phyloP scores from a whole-genome alignment of 768 basidiomycete species.

The Suillus subaureus region DNA sequence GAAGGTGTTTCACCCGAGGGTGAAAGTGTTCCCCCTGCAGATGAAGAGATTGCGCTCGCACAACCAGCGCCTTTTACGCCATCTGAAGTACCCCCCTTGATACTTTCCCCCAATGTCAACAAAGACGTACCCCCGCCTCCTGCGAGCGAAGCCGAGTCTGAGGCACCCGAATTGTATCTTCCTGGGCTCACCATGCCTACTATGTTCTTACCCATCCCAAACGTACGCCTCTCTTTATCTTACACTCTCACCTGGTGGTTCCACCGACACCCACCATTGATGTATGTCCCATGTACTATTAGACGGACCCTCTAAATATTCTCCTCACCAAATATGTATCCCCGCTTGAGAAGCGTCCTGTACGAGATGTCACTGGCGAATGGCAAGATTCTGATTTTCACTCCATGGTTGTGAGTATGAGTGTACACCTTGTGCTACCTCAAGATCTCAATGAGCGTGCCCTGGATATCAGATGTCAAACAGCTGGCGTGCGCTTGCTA shows the following conservation, averaged over 20 bases:
- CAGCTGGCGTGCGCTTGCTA: conserved; percentile 84
- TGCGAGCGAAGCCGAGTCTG: conserved; percentile 45
- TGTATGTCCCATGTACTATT: conserved; percentile 45
- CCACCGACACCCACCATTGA: conserved; percentile 36
- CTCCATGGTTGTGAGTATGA: conserved; percentile 72
- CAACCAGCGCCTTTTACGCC: conserved; percentile 26
- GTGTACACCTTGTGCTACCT: conserved; percentile 19
- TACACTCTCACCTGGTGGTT: conserved; percentile 66
- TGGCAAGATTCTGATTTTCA: conserved; percentile 75
- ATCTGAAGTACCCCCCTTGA: conserved; percentile 19
- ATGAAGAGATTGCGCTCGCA: conserved; percentile 47
- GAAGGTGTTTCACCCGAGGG: conserved; percentile 23
- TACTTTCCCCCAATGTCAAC: conserved; percentile 42
- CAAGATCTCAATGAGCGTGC: conserved; percentile 22
- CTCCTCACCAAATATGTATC: conserved; percentile 83
- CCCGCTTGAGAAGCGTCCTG: conserved; percentile 73
- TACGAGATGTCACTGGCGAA: conserved; percentile 72
- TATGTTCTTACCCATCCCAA: conserved; percentile 88
- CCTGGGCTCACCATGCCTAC: conserved; percentile 71
- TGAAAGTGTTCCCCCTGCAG: conserved; percentile 12
- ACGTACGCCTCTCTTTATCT: conserved; percentile 63
- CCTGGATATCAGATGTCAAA: conserved; percentile 69
- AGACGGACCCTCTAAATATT: conserved; percentile 85
- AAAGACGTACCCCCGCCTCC: conserved; percentile 56
- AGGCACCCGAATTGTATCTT: conserved; percentile 60